A percentile compares a stretch with the other conserved stretches of the same genome.
Evolutionary conservation across 2,329 filamentous ascomycete genomes (phyloP).

Genomic region (Pseudogymnoascus sp.): DNA sequence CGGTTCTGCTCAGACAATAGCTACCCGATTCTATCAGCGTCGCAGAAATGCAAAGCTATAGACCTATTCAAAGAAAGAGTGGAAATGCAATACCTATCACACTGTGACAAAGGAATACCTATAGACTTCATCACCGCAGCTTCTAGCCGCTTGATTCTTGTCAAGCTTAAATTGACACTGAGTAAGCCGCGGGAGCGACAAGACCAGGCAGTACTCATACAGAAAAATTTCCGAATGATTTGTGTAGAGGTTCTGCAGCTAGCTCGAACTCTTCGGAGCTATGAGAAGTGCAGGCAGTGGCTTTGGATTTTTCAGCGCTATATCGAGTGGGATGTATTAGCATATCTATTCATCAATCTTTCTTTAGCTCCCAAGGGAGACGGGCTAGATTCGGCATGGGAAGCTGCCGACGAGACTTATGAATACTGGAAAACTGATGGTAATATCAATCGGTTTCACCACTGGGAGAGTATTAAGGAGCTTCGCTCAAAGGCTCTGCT

Average conservation of each 20-base stretch:
- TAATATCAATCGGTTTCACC: not conserved
- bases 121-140: not conserved
- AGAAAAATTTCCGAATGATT: not conserved
- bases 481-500: slow-evolving; percentile 9
- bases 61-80: not conserved
- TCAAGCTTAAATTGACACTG: not conserved
- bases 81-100: not conserved
- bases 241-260: not conserved
- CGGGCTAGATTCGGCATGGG: not conserved
- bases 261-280: not conserved
- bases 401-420: not conserved
- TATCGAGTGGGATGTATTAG: not conserved
- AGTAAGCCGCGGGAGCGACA: not conserved
- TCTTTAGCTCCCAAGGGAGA: not conserved
- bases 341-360: not conserved
- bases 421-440: not conserved
- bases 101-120: not conserved
- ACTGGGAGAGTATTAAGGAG: not conserved
- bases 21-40: too few species aligned
- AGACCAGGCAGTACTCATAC: not conserved
- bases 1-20: too few species aligned
- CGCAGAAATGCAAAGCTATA: too few species aligned
- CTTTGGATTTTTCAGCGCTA: not conserved
- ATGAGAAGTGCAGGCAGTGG: not conserved
- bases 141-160: not conserved